Conservation (phyloP, 2,329 filamentous ascomycete species). For the Raffaelea ambrosiae region DNA sequence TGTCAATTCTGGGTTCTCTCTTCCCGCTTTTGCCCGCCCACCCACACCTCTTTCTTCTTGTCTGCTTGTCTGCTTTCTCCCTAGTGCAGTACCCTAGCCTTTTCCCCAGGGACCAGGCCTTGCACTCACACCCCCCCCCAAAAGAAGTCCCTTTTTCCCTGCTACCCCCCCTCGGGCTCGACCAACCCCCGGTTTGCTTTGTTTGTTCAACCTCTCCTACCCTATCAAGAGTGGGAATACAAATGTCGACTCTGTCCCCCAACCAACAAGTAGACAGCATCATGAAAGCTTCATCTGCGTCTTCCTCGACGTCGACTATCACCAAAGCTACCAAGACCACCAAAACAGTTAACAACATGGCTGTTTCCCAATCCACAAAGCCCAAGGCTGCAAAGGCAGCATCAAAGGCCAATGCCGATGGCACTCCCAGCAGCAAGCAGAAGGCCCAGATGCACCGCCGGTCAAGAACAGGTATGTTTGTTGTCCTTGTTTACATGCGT, state of each 20-base stretch:
- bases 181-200: slow-evolving; percentile 14
- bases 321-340: slow-evolving; percentile 14
- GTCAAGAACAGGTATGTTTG: slow-evolving; percentile 73
- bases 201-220: slow-evolving; percentile 3
- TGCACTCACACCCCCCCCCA: slow-evolving; percentile 11
- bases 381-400: slow-evolving; percentile 45
- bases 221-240: slow-evolving; percentile 32
- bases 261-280: slow-evolving; percentile 39
- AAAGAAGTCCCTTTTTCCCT: slow-evolving; percentile 4
- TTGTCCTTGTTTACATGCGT: slow-evolving; percentile 13
- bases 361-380: slow-evolving; percentile 50
- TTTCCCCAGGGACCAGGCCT: slow-evolving; percentile 6
- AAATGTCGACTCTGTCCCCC: slow-evolving; percentile 62
- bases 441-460: slow-evolving; percentile 86
- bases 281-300: slow-evolving; percentile 26
- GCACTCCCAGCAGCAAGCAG: slow-evolving; percentile 35
- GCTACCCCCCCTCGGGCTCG: slow-evolving; percentile 12
- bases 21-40: slow-evolving; percentile 28
- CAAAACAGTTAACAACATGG: slow-evolving; percentile 49
- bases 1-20: slow-evolving; percentile 8
- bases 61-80: background rate
- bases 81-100: slow-evolving; percentile 5
- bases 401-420: slow-evolving; percentile 35
- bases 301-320: slow-evolving; percentile 4
- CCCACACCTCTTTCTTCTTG: slow-evolving; percentile 5